These are phyloP conservation scores for Triticum monococcum DNA, from an alignment of 176 grass and related monocot genomes.

Conservation along the genomic window DNA sequence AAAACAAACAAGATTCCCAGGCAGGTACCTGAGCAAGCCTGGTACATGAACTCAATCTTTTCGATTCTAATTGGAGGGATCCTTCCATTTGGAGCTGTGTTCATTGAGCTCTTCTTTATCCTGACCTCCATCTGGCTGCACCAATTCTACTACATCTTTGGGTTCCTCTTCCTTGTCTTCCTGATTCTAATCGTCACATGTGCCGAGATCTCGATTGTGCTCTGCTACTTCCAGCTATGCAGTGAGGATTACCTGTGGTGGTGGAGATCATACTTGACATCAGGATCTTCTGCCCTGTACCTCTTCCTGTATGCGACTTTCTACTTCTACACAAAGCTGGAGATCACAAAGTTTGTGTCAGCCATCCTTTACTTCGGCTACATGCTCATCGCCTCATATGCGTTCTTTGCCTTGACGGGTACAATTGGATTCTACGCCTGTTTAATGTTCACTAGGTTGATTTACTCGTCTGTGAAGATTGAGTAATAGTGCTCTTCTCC, in stretches of 20 bases:
- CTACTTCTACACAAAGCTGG: conserved; percentile 94
- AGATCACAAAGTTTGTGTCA: conserved; percentile 84
- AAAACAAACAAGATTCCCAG: conserved; percentile 95
- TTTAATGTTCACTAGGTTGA: conserved; percentile 82
- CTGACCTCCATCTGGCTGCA: conserved; percentile 90
- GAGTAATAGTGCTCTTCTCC: conserved; percentile 40
- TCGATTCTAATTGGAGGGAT: conserved; percentile 86
- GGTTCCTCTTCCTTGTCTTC: conserved; percentile 92
- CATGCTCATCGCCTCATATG: conserved; percentile 84
- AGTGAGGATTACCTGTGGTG: conserved; percentile 96
- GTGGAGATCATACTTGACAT: conserved; percentile 89
- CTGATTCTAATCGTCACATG: conserved; percentile 82
- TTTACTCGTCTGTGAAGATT: conserved; percentile 90
- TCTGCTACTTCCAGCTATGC: conserved; percentile 96
- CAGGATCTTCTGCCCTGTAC: conserved; percentile 88
- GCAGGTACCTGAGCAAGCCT: conserved; percentile 79
- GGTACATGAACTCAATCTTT: conserved; percentile 91
- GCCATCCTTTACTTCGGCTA: conserved; percentile 81
- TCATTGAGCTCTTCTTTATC: conserved; percentile 93
- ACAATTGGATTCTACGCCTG: conserved; percentile 87
- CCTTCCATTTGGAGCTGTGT: conserved; percentile 88
- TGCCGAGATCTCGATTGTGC: conserved; percentile 87
- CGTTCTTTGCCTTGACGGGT: conserved; percentile 83
- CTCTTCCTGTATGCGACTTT: conserved; percentile 84
- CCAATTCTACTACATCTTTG: conserved; percentile 96